These are phyloP conservation scores for Lodderomyces beijingensis DNA, from an alignment of 1,139 yeast genomes.

Conservation along the genomic window DNA sequence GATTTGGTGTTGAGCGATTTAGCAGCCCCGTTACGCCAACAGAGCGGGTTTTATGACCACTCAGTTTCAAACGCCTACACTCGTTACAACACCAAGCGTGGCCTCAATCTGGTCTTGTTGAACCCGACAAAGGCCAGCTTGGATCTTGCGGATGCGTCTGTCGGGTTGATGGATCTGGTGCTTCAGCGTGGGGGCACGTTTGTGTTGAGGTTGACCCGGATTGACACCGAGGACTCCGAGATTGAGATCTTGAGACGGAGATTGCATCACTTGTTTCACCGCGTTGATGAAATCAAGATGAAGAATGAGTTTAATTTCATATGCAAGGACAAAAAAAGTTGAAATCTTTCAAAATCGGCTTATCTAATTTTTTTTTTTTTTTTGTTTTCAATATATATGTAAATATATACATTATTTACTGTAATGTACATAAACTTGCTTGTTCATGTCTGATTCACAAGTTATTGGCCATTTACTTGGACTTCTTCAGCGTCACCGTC, in stretches of 20 bases:
- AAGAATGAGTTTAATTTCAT: constrained; percentile 67
- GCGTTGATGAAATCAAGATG: constrained; percentile 34
- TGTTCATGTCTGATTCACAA: neutral
- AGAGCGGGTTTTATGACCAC: constrained; percentile 60
- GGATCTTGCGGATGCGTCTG: constrained; percentile 89
- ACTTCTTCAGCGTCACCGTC: constrained; percentile 9
- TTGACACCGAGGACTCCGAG: constrained; percentile 47
- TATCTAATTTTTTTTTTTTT: constrained; percentile 1
- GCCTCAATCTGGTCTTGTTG: constrained; percentile 23
- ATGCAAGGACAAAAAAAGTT: constrained; percentile 43
- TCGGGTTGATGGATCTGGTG: constrained; percentile 66
- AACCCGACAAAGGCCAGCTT: constrained; percentile 27
- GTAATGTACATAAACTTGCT: neutral
- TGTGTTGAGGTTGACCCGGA: constrained; percentile 69
- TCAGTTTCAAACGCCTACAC: constrained; percentile 73
- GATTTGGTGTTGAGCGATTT: constrained; percentile 82
- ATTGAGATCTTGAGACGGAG: constrained; percentile 55
- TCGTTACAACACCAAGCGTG: constrained; percentile 23
- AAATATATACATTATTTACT: neutral
- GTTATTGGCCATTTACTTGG: neutral
- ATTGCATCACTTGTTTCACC: constrained; percentile 52
- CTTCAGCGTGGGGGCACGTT: constrained; percentile 67
- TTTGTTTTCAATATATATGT: constrained; percentile 1
- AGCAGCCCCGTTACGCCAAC: constrained; percentile 70
- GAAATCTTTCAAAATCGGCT: too few relatives aligned